Evolutionary conservation across 805 yeast genomes (phyloP).

Genomic region (Myxozyma melibiosi): DNA sequence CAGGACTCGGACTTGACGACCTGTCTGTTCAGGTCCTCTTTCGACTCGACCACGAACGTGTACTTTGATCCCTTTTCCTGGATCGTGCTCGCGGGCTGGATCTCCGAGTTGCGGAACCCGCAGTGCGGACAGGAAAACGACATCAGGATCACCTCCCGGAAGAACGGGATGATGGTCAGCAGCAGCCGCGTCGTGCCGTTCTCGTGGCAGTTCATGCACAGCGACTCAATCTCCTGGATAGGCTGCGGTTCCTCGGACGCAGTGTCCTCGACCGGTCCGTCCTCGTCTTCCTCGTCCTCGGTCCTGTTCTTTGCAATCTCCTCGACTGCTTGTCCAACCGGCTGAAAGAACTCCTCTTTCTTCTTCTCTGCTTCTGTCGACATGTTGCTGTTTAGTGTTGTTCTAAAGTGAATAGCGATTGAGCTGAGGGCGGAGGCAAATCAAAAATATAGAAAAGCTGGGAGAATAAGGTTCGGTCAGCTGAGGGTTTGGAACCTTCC

Average conservation of each 20-base stretch:
- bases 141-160: constrained; percentile 88
- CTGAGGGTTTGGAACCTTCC: constrained; percentile 13
- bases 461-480: background rate
- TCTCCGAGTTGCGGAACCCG: constrained; percentile 84
- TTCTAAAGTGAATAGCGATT: background rate
- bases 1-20: constrained; percentile 90
- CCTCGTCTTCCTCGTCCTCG: constrained; percentile 62
- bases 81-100: constrained; percentile 93
- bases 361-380: constrained; percentile 1
- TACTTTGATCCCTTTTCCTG: constrained; percentile 86
- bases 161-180: constrained; percentile 86
- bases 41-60: constrained; percentile 64
- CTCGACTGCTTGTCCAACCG: constrained; percentile 28
- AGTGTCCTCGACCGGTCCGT: constrained; percentile 33
- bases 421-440: background rate
- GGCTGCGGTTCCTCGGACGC: constrained; percentile 64
- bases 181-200: constrained; percentile 81
- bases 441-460: background rate
- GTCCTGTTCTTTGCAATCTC: constrained; percentile 57
- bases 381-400: background rate
- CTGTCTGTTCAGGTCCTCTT: constrained; percentile 82
- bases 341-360: constrained; percentile 21
- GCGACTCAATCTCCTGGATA: constrained; percentile 90
- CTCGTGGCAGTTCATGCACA: constrained; percentile 94
- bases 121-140: constrained; percentile 96